Conservation (phyloP, 495 filamentous ascomycete species). For the Penicillium egyptiacum region DNA sequence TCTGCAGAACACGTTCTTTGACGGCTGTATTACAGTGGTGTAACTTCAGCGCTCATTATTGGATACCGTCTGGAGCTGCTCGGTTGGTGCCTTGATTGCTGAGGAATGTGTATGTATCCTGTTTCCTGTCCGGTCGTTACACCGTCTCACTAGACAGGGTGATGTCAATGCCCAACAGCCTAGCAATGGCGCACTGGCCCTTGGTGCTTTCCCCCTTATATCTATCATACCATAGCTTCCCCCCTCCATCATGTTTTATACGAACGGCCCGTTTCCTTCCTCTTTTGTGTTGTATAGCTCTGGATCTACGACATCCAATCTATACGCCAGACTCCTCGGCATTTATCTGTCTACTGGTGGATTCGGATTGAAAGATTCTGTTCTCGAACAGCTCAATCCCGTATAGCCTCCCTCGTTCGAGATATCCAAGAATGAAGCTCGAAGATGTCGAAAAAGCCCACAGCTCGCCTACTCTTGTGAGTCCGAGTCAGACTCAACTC, state of each 20-base stretch:
- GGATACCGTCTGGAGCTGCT: slow-evolving; percentile 10
- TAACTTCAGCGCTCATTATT: slow-evolving; percentile 9
- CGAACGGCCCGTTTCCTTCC: neutral
- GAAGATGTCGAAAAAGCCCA: slow-evolving; percentile 28
- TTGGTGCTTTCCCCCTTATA: slow-evolving; percentile 17
- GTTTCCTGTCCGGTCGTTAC: slow-evolving; percentile 22
- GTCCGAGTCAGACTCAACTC: slow-evolving; percentile 20
- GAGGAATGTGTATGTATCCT: slow-evolving; percentile 26
- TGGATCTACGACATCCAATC: slow-evolving; percentile 6
- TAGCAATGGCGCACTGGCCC: slow-evolving; percentile 11
- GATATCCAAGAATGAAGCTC: slow-evolving; percentile 16
- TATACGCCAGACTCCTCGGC: neutral
- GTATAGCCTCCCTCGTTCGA: neutral
- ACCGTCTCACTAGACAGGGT: slow-evolving; percentile 20
- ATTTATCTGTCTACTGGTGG: neutral
- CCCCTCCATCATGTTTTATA: neutral
- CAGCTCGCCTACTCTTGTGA: slow-evolving; percentile 20
- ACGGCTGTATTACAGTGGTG: neutral
- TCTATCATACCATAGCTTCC: slow-evolving; percentile 24
- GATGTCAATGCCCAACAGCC: slow-evolving; percentile 25
- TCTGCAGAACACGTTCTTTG: neutral
- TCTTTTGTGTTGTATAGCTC: slow-evolving; percentile 1
- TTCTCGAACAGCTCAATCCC: neutral
- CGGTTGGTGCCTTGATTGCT: slow-evolving; percentile 24
- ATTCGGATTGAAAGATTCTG: neutral